phyloP scores from a whole-genome alignment of 768 basidiomycete genomes.

The Cystofilobasidium bisporidii region DNA sequence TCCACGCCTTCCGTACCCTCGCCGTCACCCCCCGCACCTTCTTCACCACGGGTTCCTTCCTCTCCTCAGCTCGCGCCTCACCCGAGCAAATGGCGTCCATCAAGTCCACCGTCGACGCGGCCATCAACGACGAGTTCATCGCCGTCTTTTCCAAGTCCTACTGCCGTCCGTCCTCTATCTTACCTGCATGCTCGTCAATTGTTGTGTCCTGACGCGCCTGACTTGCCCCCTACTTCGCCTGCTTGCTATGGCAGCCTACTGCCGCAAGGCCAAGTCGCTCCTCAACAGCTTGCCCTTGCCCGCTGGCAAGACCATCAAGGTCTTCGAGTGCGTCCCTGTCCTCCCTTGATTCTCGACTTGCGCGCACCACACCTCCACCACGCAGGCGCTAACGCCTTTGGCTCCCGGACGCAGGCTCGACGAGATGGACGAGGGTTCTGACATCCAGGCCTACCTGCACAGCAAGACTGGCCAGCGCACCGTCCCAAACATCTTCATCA shows the following conservation, averaged over 20 bases:
- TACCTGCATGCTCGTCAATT: no score
- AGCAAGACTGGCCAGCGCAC: constrained; percentile 58
- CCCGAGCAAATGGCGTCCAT: constrained; percentile 14
- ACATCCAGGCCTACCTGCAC: constrained; percentile 57
- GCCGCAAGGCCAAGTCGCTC: constrained; percentile 47
- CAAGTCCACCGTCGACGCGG: constrained; percentile 38
- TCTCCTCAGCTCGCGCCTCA: no score
- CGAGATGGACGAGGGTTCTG: constrained; percentile 47
- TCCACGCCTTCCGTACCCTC: no score
- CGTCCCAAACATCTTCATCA: constrained; percentile 70
- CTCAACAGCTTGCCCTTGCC: constrained; percentile 37
- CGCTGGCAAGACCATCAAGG: constrained; percentile 31
- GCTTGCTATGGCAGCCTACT: constrained; percentile 37
- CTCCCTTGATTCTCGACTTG: not conserved
- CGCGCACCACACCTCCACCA: not conserved
- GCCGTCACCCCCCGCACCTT: no score
- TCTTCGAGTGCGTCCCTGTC: constrained; percentile 31
- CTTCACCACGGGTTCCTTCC: no score
- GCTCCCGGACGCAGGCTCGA: constrained; percentile 27
- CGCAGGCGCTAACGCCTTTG: not conserved
- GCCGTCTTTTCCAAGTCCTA: constrained; percentile 47
- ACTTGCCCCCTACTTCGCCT: no score
- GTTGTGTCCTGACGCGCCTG: no score
- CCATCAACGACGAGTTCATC: constrained; percentile 49
- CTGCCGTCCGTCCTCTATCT: not conserved